Conservation (phyloP, 2,329 filamentous ascomycete species). For the Leptodontidium sp. region DNA sequence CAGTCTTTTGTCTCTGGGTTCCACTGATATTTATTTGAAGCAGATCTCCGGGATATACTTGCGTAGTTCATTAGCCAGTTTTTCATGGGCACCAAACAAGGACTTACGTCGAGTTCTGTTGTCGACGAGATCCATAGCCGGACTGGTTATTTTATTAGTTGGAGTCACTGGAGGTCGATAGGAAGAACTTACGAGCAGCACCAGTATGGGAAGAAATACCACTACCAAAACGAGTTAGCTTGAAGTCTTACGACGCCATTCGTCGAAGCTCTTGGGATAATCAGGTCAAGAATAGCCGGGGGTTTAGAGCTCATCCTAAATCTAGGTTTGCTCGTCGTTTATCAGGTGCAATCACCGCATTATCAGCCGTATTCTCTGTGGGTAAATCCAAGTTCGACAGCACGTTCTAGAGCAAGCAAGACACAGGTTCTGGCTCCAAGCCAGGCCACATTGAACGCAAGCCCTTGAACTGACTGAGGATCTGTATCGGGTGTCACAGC, state of each 20-base stretch:
- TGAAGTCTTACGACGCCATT: background rate
- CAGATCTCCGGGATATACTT: slow-evolving; percentile 21
- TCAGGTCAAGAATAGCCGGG: too few relatives aligned
- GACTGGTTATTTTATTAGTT: background rate
- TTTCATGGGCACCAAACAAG: background rate
- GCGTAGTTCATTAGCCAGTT: background rate
- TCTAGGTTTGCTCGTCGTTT: too few relatives aligned
- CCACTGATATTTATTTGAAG: slow-evolving; percentile 13
- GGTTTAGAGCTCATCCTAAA: too few relatives aligned
- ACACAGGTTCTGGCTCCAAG: slow-evolving; percentile 33
- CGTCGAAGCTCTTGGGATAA: too few relatives aligned
- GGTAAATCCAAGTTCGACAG: slow-evolving; percentile 22
- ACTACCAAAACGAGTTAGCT: slow-evolving; percentile 21
- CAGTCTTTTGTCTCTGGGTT: slow-evolving; percentile 13
- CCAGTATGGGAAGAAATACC: slow-evolving; percentile 34
- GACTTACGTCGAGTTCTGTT: background rate
- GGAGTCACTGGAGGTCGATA: background rate
- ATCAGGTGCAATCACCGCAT: background rate
- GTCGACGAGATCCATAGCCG: background rate
- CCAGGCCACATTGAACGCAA: slow-evolving; percentile 61
- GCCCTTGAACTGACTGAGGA: slow-evolving; percentile 53
- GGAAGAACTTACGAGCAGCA: slow-evolving; percentile 30
- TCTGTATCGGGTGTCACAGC: background rate
- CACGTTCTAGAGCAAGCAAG: slow-evolving; percentile 34
- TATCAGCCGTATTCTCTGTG: background rate